phyloP scores from a whole-genome alignment of 2,329 filamentous ascomycete species.

The Fusarium sp. region DNA sequence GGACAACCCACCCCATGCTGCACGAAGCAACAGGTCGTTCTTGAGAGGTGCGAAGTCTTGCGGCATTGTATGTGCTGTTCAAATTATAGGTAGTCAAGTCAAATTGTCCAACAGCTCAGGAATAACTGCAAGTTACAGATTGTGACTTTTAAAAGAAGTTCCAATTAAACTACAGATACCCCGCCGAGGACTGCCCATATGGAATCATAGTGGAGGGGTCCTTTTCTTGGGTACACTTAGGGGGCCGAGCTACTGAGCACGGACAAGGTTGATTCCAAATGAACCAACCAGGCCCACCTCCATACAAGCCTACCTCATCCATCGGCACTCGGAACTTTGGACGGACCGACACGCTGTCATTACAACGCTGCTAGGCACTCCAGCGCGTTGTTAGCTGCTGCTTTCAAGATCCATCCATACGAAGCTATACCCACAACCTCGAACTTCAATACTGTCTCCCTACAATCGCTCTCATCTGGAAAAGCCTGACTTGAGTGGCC shows the following conservation, averaged over 20 bases:
- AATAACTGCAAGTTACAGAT: slow-evolving; percentile 14
- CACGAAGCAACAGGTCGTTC: slow-evolving; percentile 91
- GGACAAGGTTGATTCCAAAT: slow-evolving; percentile 17
- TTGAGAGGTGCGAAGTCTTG: slow-evolving; percentile 82
- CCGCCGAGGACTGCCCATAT: slow-evolving; percentile 24
- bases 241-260: not conserved
- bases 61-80: slow-evolving; percentile 61
- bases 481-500: not conserved
- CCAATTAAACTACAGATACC: slow-evolving; percentile 8
- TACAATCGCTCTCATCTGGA: not conserved
- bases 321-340: slow-evolving; percentile 21
- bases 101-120: slow-evolving; percentile 4
- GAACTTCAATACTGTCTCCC: not conserved
- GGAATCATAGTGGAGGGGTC: slow-evolving; percentile 26
- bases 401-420: slow-evolving; percentile 3
- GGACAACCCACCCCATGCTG: slow-evolving; percentile 77
- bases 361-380: slow-evolving; percentile 14
- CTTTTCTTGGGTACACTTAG: not conserved
- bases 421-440: slow-evolving; percentile 1
- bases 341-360: slow-evolving; percentile 43
- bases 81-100: not conserved
- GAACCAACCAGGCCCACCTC: not conserved
- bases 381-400: slow-evolving; percentile 25
- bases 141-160: slow-evolving; percentile 18
- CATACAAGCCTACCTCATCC: not conserved